Evolutionary conservation across 345 rosid genomes (phyloP).

Genomic region (Eutrema heterophyllum): DNA sequence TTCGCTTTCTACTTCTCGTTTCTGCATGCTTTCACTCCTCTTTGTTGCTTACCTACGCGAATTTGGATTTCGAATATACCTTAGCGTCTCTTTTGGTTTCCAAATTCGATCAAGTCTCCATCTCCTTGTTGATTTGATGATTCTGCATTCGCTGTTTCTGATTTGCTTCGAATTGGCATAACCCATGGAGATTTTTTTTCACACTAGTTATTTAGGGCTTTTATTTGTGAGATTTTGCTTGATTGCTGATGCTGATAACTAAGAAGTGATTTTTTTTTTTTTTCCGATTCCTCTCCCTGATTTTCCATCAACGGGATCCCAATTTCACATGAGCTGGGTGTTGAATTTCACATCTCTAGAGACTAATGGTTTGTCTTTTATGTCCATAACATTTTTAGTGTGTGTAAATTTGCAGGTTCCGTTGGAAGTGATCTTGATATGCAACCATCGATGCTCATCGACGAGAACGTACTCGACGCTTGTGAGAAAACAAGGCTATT

Average conservation of each 20-base stretch:
- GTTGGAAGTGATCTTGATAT: neutral
- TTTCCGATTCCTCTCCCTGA: neutral
- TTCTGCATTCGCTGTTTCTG: neutral
- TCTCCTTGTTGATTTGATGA: neutral
- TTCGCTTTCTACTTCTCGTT: neutral
- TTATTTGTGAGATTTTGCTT: too few relatives aligned
- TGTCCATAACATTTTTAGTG: neutral
- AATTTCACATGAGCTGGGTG: neutral
- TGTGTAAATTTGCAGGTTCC: neutral
- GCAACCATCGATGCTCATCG: neutral
- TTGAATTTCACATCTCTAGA: neutral
- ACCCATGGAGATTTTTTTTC: neutral
- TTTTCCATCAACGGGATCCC: neutral
- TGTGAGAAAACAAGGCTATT: conserved; percentile 39
- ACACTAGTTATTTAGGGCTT: too few relatives aligned
- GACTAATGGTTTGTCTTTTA: neutral
- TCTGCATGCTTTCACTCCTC: too few relatives aligned
- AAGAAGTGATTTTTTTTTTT: neutral
- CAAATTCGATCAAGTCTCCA: too few relatives aligned
- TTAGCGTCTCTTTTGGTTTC: too few relatives aligned
- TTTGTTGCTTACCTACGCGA: too few relatives aligned
- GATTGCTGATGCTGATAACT: neutral
- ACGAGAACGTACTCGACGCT: conserved; percentile 29
- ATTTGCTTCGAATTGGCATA: neutral
- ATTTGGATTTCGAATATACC: too few relatives aligned